Conservation (phyloP, 1,284 basidiomycete genomes). For the Malassezia pachydermatis region DNA sequence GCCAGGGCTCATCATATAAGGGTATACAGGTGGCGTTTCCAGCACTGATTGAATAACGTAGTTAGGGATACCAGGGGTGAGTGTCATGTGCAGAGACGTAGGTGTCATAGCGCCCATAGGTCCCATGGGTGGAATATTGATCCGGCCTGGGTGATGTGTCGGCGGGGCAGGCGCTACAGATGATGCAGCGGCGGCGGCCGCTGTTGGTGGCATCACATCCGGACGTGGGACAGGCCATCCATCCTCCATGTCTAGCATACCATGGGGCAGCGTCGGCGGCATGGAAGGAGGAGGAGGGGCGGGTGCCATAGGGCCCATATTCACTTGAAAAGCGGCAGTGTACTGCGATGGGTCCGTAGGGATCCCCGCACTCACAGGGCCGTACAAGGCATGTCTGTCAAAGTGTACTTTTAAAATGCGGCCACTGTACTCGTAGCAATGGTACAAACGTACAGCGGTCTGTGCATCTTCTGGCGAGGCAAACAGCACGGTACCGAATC, state of each 20-base stretch:
- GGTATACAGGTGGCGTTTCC: constrained; percentile 49
- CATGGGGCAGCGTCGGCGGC: background rate
- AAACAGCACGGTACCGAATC: constrained; percentile 84
- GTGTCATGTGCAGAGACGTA: constrained; percentile 39
- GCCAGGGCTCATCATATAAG: constrained; percentile 48
- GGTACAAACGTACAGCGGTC: constrained; percentile 58
- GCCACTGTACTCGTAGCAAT: constrained; percentile 69
- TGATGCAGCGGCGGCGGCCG: background rate
- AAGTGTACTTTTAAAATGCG: constrained; percentile 73
- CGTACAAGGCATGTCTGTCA: constrained; percentile 51
- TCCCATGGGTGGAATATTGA: constrained; percentile 28
- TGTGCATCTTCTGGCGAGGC: constrained; percentile 83
- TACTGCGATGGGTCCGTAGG: constrained; percentile 44
- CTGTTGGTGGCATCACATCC: background rate
- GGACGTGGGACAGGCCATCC: background rate
- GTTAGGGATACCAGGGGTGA: constrained; percentile 50
- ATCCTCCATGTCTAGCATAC: background rate
- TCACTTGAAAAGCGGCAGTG: constrained; percentile 33
- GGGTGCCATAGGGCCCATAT: background rate
- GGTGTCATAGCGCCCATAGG: constrained; percentile 18
- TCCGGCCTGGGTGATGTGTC: constrained; percentile 29
- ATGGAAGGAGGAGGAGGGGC: background rate
- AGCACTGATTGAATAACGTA: constrained; percentile 49
- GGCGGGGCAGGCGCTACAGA: background rate
- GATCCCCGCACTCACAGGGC: constrained; percentile 19